Percentiles rank a stretch among this genome's conserved stretches.
Conservation (phyloP, 2,329 filamentous ascomycete genomes). For the Sphaerulina musiva region DNA sequence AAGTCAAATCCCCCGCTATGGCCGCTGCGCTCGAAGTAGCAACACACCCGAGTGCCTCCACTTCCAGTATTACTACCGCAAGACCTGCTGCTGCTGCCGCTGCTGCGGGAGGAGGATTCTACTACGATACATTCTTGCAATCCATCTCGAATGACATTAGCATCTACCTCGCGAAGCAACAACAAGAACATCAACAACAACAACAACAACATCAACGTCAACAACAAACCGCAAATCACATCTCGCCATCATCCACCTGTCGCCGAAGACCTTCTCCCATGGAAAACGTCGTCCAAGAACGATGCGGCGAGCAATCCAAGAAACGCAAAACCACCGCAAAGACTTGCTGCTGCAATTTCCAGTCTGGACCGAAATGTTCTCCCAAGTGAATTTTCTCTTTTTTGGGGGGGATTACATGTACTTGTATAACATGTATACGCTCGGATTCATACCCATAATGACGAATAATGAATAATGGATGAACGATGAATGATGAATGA, state of each 20-base stretch:
- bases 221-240: background rate
- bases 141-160: slow-evolving; percentile 26
- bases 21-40: background rate
- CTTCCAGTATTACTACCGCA: background rate
- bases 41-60: background rate
- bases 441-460: no score
- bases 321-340: slow-evolving; percentile 9
- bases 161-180: slow-evolving; percentile 16
- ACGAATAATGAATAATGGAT: no score
- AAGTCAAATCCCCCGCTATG: background rate
- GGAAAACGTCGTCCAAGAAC: background rate
- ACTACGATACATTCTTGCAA: slow-evolving; percentile 28
- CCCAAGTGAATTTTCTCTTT: no score
- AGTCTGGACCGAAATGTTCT: slow-evolving; percentile 9
- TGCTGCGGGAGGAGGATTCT: background rate
- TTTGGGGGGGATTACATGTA: no score
- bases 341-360: background rate
- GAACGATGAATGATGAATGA: no score
- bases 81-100: background rate
- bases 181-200: background rate
- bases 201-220: background rate
- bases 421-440: no score
- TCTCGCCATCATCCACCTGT: background rate
- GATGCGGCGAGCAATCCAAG: background rate
- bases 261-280: background rate